Conservation (phyloP, 306 rosid species). For the Pyrus communis region DNA sequence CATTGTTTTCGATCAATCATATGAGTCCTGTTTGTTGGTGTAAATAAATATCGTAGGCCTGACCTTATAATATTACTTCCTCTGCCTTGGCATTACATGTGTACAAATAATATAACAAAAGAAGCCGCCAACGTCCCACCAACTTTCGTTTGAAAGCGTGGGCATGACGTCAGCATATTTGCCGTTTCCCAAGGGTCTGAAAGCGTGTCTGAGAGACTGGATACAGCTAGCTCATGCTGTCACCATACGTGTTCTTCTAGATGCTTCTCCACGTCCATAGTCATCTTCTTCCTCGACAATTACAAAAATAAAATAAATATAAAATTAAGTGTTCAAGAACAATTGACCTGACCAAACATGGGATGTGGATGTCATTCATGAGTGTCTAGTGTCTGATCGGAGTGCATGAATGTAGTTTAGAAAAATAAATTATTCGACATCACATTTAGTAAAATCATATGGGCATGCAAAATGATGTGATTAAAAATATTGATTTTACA, state of each 20-base stretch:
- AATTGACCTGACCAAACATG: too few species aligned
- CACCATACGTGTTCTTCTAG: conserved; percentile 33
- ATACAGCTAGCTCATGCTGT: conserved; percentile 31
- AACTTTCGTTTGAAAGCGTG: neutral
- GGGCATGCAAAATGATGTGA: too few species aligned
- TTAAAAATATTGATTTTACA: too few species aligned
- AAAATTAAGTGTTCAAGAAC: too few species aligned
- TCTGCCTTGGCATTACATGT: neutral
- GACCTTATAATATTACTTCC: neutral
- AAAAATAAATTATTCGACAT: too few species aligned
- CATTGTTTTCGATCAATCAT: neutral
- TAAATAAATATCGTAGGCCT: neutral
- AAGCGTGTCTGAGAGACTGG: neutral
- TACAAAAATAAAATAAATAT: neutral
- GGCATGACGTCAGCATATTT: conserved; percentile 14
- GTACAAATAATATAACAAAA: neutral
- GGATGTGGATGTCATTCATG: too few species aligned
- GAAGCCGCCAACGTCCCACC: neutral
- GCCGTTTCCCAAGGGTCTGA: neutral
- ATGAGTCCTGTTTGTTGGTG: neutral
- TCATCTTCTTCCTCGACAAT: neutral
- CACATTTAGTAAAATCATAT: too few species aligned
- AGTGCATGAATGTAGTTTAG: too few species aligned
- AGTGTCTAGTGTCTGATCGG: too few species aligned
- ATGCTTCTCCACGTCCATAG: neutral